phyloP scores from a whole-genome alignment of 176 grass and related monocot species.

The Lolium perenne region DNA sequence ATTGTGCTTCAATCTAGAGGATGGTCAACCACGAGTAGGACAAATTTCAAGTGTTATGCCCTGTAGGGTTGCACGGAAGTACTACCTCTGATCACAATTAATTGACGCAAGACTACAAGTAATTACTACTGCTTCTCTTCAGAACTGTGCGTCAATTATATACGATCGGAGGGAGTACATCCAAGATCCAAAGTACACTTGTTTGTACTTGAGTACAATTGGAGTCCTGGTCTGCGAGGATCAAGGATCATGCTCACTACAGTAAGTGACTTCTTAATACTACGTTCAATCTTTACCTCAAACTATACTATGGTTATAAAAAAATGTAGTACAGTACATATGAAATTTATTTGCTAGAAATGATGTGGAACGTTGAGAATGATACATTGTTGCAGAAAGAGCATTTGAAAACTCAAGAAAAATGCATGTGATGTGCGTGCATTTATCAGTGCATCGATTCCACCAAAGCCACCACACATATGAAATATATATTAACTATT shows the following conservation, averaged over 20 bases:
- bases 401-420: slow-evolving; percentile 28
- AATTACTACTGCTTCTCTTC: too few species aligned
- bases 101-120: too few species aligned
- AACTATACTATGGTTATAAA: slow-evolving; percentile 25
- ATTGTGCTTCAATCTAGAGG: not conserved
- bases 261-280: slow-evolving; percentile 6
- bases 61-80: slow-evolving; percentile 5
- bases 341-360: slow-evolving; percentile 12
- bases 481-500: slow-evolving; percentile 12
- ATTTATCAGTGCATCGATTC: slow-evolving; percentile 34
- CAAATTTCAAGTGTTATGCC: slow-evolving; percentile 22
- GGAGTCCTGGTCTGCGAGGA: slow-evolving; percentile 5
- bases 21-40: not conserved
- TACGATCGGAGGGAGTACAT: too few species aligned
- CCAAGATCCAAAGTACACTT: slow-evolving; percentile 1
- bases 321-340: slow-evolving; percentile 5
- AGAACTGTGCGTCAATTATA: too few species aligned
- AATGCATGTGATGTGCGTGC: not conserved
- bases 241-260: not conserved
- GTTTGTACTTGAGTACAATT: not conserved
- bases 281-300: not conserved
- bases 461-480: not conserved
- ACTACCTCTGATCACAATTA: too few species aligned
- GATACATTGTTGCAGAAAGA: slow-evolving; percentile 8
- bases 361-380: not conserved